phyloP scores from a whole-genome alignment of 2,329 filamentous ascomycete species.

The Cytospora mali region DNA sequence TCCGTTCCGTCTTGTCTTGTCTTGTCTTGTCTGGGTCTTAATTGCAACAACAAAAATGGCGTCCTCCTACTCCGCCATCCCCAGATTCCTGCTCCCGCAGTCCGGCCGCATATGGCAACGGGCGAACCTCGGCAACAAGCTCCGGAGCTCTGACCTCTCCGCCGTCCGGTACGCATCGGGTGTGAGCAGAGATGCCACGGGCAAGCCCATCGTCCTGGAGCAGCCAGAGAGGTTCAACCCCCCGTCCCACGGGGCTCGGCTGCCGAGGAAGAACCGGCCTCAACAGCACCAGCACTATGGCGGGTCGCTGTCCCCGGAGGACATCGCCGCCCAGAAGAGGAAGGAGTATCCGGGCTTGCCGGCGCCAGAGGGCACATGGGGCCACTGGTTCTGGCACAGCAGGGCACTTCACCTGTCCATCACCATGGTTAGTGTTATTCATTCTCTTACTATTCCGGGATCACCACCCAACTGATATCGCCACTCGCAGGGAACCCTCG shows the following conservation, averaged over 20 bases:
- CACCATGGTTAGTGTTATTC: slow-evolving; percentile 69
- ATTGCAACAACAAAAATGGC: too few relatives aligned
- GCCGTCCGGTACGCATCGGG: slow-evolving; percentile 36
- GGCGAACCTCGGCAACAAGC: slow-evolving; percentile 32
- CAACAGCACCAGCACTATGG: slow-evolving; percentile 72
- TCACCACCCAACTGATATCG: neutral
- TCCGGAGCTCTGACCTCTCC: slow-evolving; percentile 35
- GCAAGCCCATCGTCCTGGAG: slow-evolving; percentile 69
- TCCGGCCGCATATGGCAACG: slow-evolving; percentile 58
- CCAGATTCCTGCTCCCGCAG: slow-evolving; percentile 69
- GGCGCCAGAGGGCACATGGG: slow-evolving; percentile 78
- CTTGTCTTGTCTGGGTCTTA: too few relatives aligned
- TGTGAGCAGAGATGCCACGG: slow-evolving; percentile 41
- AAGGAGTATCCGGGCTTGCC: slow-evolving; percentile 88
- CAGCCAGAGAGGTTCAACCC: slow-evolving; percentile 90
- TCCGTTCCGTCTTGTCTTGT: too few relatives aligned
- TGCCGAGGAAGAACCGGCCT: slow-evolving; percentile 56
- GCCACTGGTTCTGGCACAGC: slow-evolving; percentile 83
- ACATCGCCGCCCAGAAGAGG: slow-evolving; percentile 65
- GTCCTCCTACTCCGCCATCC: slow-evolving; percentile 56
- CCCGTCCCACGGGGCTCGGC: slow-evolving; percentile 80
- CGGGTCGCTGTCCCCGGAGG: slow-evolving; percentile 66
- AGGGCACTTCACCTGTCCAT: slow-evolving; percentile 78
- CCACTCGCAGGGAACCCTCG: slow-evolving; percentile 61
- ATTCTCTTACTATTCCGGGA: too few relatives aligned